Percentiles rank a stretch among this genome's conserved stretches.
phyloP scores from a whole-genome alignment of 2,329 filamentous ascomycete species.

The Xylaria sp. region DNA sequence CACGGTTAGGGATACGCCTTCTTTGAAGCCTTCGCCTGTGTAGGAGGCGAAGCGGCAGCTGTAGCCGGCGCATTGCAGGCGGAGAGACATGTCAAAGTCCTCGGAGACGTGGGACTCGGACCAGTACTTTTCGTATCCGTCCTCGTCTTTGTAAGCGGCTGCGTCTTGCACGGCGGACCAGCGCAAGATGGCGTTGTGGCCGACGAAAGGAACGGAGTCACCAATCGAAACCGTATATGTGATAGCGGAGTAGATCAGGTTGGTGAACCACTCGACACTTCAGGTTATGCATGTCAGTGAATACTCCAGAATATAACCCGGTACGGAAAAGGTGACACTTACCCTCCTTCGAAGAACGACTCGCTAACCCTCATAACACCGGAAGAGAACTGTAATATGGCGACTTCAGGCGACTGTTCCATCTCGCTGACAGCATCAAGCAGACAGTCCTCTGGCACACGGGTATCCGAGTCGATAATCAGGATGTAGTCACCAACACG shows the following conservation, averaged over 20 bases:
- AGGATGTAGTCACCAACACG: constrained; percentile 80
- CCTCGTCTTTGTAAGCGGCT: constrained; percentile 58
- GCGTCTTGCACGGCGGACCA: constrained; percentile 73
- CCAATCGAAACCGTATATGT: constrained; percentile 72
- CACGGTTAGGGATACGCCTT: constrained; percentile 77
- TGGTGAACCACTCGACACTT: constrained; percentile 65
- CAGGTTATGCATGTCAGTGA: constrained; percentile 24
- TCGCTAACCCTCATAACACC: constrained; percentile 74
- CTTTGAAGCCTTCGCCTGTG: constrained; percentile 72
- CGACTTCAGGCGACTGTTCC: constrained; percentile 73
- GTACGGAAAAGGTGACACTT: constrained; percentile 16
- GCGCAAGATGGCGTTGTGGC: constrained; percentile 72
- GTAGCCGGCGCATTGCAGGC: constrained; percentile 67
- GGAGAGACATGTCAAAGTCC: constrained; percentile 77
- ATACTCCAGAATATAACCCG: neutral
- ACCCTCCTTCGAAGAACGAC: constrained; percentile 60
- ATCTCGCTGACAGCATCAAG: constrained; percentile 76
- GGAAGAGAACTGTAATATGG: constrained; percentile 71
- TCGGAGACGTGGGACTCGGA: constrained; percentile 75
- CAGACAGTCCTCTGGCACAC: constrained; percentile 70
- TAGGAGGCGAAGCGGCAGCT: constrained; percentile 68
- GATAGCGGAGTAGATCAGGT: constrained; percentile 72
- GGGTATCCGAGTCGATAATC: constrained; percentile 73
- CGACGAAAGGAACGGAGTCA: constrained; percentile 72
- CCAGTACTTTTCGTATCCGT: constrained; percentile 75